Conservation (phyloP, 768 basidiomycete species). For the Suillus subaureus region DNA sequence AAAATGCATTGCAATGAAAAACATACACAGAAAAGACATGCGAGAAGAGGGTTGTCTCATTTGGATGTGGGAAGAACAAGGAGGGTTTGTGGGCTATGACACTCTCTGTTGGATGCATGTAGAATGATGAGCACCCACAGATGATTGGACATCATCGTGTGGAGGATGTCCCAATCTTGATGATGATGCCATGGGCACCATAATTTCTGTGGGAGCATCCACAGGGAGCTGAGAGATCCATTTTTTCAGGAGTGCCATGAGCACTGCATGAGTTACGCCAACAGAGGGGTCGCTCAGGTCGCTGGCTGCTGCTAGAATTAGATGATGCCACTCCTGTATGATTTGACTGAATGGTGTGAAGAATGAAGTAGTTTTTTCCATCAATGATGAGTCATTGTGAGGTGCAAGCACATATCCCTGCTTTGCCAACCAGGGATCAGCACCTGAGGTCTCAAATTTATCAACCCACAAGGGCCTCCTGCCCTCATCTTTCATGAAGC, state of each 20-base stretch:
- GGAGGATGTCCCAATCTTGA: not conserved
- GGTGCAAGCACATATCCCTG: not conserved
- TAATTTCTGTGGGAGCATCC: not conserved
- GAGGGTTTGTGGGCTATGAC: not conserved
- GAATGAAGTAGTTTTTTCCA: not conserved
- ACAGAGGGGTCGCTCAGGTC: not conserved
- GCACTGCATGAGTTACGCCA: not conserved
- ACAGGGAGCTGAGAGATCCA: not conserved
- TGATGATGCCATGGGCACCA: not conserved
- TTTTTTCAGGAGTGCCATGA: not conserved
- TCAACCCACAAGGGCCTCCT: not conserved
- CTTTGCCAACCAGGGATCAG: not conserved
- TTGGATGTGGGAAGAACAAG: not conserved
- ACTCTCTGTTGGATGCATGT: not conserved
- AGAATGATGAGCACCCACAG: not conserved
- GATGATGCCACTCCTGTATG: not conserved
- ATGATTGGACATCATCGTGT: not conserved
- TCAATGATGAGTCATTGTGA: not conserved
- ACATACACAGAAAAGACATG: not conserved
- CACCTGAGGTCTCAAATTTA: not conserved
- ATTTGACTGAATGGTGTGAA: not conserved
- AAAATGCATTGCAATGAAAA: not conserved
- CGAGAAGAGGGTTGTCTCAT: not conserved
- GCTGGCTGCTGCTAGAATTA: not conserved
- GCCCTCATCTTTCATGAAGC: not conserved